Evolutionary conservation across 352 stramenopile genomes (phyloP), one percentile per base, ranked within the genome.

Genomic region (Phytophthora macrochlamydospora): DNA sequence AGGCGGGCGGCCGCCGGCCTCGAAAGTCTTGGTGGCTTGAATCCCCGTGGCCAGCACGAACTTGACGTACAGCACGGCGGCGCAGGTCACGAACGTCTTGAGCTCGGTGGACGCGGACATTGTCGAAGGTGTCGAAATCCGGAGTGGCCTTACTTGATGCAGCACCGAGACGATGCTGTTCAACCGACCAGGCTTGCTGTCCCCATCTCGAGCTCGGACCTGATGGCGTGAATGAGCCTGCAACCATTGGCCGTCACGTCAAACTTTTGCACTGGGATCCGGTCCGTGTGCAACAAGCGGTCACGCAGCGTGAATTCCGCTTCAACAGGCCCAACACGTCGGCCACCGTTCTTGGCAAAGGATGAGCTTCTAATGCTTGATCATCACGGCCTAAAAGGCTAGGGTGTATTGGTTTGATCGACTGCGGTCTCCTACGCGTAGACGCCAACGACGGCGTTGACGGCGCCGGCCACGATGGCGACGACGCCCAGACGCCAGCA

Each of bases 1-100:
- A 18, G 81, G 79, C 13, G 79, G 65, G 5, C 80, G 78, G 3
- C 61, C 69, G 30, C 79, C 81, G 2, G 75, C 59, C 37, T 71
- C 55, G 52, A 86, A 90, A 7, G 71, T 87, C 60, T 88, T 87
- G 48, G 44, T 65, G 35, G 57, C 79, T 49, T 90, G 78, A 24
- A 90, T 74, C 6, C 61, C 52, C 18, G 77, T 76, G 7, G 67
- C 67, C 28, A 79, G 62, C 55, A 91, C 42, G 64, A 89, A 91
- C 79, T 92, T 92, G 75, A 83, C 40, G 70, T 83, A 92, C 31
- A 92, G 71, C 42, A 89, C 49, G 37, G 69, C 52, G 6, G 70
- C 56, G 71, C 80, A 91, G 1, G 79, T 69, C 33, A 84, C 75
- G 67, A 81, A 88, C 35, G 75, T 72, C 72, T 91, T 86, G 58